These are phyloP conservation scores for Persicaria maculosa DNA, from an alignment of 148 eudicot genomes.

Conservation along the genomic window DNA sequence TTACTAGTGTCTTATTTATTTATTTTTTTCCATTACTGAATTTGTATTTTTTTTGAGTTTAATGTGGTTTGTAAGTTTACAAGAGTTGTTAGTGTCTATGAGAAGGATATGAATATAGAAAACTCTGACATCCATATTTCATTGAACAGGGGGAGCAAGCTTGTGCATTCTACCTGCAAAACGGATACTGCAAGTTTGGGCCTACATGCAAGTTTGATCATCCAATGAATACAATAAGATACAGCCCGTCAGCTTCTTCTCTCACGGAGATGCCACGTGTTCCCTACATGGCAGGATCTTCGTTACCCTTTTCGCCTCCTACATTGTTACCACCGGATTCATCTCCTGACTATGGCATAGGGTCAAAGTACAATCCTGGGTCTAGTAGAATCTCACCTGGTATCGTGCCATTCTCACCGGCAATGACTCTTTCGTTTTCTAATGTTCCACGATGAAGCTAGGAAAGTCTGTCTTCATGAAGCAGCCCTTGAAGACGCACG, in stretches of 20 bases:
- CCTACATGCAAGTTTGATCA: conserved; percentile 83
- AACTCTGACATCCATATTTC: not conserved
- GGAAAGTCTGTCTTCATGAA: not conserved
- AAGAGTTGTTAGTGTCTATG: not conserved
- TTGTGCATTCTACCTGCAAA: conserved; percentile 70
- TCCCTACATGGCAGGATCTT: conserved; percentile 39
- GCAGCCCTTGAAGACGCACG: not conserved
- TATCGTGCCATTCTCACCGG: conserved; percentile 33
- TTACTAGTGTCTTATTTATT: too few species aligned
- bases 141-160: conserved; percentile 59
- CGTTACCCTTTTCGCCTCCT: conserved; percentile 30
- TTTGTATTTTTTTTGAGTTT: not conserved
- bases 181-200: conserved; percentile 78
- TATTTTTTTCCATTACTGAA: not conserved
- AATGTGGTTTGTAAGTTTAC: not conserved
- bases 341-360: conserved; percentile 24
- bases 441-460: conserved; percentile 25
- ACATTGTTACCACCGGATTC: conserved; percentile 35
- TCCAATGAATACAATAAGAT: conserved; percentile 53
- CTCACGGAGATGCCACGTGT: conserved; percentile 51
- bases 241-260: conserved; percentile 62
- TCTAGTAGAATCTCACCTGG: conserved; percentile 19
- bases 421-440: conserved; percentile 20
- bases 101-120: not conserved
- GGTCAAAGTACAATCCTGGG: not conserved